Percentiles rank a stretch among this genome's conserved stretches.
phyloP scores from a whole-genome alignment of 2,329 filamentous ascomycete species.

The Stromatinia cepivora region DNA sequence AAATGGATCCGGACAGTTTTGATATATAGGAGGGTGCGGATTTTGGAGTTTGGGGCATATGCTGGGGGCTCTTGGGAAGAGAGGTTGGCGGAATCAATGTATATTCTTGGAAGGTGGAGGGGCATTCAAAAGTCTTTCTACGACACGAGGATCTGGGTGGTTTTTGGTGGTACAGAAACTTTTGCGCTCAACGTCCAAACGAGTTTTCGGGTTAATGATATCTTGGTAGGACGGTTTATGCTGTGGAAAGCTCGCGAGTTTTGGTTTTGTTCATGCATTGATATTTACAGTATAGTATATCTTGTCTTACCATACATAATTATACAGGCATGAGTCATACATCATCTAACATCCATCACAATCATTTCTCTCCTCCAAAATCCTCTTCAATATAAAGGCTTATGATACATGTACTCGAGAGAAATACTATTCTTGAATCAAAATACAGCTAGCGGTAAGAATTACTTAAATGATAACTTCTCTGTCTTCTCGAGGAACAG shows the following conservation, averaged over 20 bases:
- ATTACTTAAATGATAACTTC: neutral
- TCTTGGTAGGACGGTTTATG: neutral
- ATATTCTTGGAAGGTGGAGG: neutral
- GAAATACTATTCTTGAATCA: neutral
- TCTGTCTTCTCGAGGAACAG: neutral
- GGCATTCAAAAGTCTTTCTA: neutral
- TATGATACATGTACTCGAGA: neutral
- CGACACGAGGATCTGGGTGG: neutral
- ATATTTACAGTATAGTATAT: neutral
- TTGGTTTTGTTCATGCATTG: neutral
- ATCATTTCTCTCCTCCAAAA: neutral
- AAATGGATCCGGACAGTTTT: constrained; percentile 47
- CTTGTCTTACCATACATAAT: neutral
- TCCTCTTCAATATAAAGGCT: neutral
- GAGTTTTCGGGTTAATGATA: neutral
- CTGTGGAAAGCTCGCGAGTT: neutral
- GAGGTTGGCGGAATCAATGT: constrained; percentile 40
- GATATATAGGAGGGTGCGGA: constrained; percentile 27
- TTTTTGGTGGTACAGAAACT: neutral
- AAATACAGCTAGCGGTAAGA: neutral
- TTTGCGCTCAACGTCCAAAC: neutral
- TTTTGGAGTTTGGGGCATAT: neutral
- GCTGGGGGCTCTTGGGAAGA: neutral
- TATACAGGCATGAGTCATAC: neutral
- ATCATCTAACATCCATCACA: neutral